Evolutionary conservation across 345 rosid species (phyloP).

Genomic region (Stellera chamaejasme): DNA sequence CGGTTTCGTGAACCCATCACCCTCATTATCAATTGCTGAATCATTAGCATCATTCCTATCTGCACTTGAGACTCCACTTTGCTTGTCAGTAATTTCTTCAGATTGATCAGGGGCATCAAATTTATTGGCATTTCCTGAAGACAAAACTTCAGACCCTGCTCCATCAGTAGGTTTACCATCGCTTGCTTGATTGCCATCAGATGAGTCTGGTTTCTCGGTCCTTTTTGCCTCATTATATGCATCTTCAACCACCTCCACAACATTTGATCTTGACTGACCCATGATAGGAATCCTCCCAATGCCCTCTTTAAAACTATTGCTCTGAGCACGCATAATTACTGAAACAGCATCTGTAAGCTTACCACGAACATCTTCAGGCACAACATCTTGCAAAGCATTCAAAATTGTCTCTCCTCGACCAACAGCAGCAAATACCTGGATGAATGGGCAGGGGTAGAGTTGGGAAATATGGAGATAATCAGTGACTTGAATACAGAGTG

Average conservation of each 20-base stretch:
- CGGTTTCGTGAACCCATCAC: constrained; percentile 28
- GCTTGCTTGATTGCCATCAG: constrained; percentile 21
- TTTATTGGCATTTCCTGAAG: constrained; percentile 32
- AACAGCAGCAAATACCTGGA: constrained; percentile 84
- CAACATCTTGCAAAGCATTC: constrained; percentile 83
- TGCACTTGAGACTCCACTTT: constrained; percentile 30
- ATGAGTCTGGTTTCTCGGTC: constrained; percentile 31
- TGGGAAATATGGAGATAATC: constrained; percentile 1
- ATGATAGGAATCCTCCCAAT: constrained; percentile 30
- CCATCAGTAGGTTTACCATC: constrained; percentile 27
- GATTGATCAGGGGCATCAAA: constrained; percentile 28
- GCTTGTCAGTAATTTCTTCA: constrained; percentile 20
- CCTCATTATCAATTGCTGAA: constrained; percentile 27
- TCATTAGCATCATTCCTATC: constrained; percentile 27
- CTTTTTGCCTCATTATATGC: constrained; percentile 29
- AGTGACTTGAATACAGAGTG: background rate
- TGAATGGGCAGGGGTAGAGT: constrained; percentile 21
- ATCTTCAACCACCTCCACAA: constrained; percentile 32
- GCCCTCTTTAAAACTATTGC: constrained; percentile 35
- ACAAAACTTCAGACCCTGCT: constrained; percentile 26
- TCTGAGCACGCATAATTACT: constrained; percentile 48
- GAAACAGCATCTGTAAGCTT: constrained; percentile 65
- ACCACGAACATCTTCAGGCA: constrained; percentile 90
- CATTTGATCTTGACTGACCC: constrained; percentile 24
- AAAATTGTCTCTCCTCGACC: constrained; percentile 78